These are phyloP conservation scores for Akebia trifoliata DNA, from an alignment of 164 flowering plant genomes.

Conservation along the genomic window DNA sequence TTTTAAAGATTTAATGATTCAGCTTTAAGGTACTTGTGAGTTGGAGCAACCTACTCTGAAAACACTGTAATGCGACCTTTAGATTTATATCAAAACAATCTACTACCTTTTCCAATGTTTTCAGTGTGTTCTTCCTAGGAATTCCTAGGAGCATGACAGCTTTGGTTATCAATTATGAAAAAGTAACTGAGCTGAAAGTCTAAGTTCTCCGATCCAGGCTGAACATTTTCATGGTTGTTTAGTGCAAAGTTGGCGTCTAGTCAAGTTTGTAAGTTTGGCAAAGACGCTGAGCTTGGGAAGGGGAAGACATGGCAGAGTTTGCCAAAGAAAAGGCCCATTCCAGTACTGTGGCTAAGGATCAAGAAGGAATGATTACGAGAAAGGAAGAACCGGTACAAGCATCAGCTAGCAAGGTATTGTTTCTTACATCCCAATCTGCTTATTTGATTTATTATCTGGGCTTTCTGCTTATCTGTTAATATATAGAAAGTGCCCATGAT, in stretches of 20 bases:
- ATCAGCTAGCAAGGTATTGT: constrained; percentile 33
- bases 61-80: too few relatives aligned
- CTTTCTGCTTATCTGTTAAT: not conserved
- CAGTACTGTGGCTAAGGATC: constrained; percentile 12
- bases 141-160: too few relatives aligned
- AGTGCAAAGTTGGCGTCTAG: not conserved
- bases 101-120: too few relatives aligned
- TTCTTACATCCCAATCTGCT: not conserved
- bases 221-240: not conserved
- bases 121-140: too few relatives aligned
- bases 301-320: constrained; percentile 27
- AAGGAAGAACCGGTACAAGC: constrained; percentile 28
- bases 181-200: too few relatives aligned
- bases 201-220: not conserved
- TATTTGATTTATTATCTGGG: not conserved
- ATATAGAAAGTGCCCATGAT: not conserved
- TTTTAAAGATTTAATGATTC: too few relatives aligned
- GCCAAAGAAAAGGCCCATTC: constrained; percentile 16
- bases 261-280: not conserved
- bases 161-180: too few relatives aligned
- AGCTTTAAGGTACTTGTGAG: too few relatives aligned
- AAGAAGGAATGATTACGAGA: constrained; percentile 14
- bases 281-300: not conserved
- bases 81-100: too few relatives aligned
- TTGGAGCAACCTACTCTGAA: too few relatives aligned